Evolutionary conservation across 2,329 filamentous ascomycete genomes (phyloP).

Genomic region (Coniochaeta hoffmannii): DNA sequence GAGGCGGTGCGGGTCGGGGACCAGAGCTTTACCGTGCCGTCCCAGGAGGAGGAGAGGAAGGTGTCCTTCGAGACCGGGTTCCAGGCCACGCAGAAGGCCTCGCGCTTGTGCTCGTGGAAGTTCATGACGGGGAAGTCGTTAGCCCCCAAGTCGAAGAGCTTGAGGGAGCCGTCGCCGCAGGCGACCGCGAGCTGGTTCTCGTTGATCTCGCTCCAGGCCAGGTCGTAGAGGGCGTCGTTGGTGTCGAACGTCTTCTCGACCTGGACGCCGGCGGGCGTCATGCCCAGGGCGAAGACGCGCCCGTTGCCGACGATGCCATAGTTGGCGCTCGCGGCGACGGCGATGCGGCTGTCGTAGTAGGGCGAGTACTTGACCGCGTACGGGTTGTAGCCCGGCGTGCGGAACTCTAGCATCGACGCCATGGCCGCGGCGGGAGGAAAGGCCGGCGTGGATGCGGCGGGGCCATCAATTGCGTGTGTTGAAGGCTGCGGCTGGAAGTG

Average conservation of each 20-base stretch:
- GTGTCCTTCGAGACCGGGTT: conserved; percentile 85
- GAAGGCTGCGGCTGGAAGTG: background rate
- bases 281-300: conserved; percentile 72
- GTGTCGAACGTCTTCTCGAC: conserved; percentile 93
- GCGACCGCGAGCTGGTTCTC: conserved; percentile 89
- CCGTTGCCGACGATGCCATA: conserved; percentile 97
- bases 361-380: conserved; percentile 98
- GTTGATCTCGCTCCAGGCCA: conserved; percentile 92
- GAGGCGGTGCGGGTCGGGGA: conserved; percentile 69
- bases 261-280: conserved; percentile 77
- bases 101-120: conserved; percentile 88
- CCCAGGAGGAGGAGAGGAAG: conserved; percentile 90
- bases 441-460: background rate
- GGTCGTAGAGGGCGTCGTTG: conserved; percentile 92
- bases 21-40: conserved; percentile 96
- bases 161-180: conserved; percentile 88
- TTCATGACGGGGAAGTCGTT: conserved; percentile 81
- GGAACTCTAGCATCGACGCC: conserved; percentile 80
- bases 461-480: background rate
- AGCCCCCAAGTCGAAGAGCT: conserved; percentile 81
- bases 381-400: conserved; percentile 88
- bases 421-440: conserved; percentile 12
- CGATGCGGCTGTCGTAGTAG: conserved; percentile 92
- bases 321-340: conserved; percentile 85
- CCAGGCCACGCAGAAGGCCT: conserved; percentile 91